Base-by-base conservation (phyloP, 148 eudicot species). In the Chenopodium quinoa region DNA sequence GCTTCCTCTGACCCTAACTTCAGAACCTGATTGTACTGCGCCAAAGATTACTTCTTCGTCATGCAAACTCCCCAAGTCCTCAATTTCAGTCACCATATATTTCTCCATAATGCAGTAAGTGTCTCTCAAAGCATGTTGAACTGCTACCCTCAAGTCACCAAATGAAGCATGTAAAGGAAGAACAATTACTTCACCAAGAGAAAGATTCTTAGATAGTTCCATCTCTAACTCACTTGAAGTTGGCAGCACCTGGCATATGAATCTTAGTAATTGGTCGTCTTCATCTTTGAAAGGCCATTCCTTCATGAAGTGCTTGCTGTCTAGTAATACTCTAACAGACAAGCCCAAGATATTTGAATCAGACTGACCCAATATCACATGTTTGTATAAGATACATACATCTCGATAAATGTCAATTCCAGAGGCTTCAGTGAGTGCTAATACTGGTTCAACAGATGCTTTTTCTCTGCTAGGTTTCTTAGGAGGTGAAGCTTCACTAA, bases 271-370 rank as follows among this genome's bases (percentile, higher is more conserved):
- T 25, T 92, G 89, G 60, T 92, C 96, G 9, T 85, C 81, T 27
- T 81, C 83, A 70, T 95, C 98, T 23, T 46, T 66, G 60, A 93
- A 87, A 4, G 93, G 91, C 97, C 94, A 93, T 71, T 91, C 93
- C 84, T 95, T 95, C 17, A 87, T 89, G 65, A 93, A 92, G 66
- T 86, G 81, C 40, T 95, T 95, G 86, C 97, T 86, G 79, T 93
- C 90, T 25, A 93, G 52, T 40, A 93, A 81, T n/a, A 85, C 87
- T 25, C 84, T 85, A 63, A 76, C 90, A 1, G 93, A 91, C 75
- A 86, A 68, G 19, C 88, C 86, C 19, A 76, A 76, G 58, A 71
- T 27, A 14, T 87, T 88, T 9, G 88, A 67, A 4, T 83, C 88
- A 1, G 91, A 84, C 71, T 69, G 86, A 74, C 79, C 79, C 77